A percentile compares a stretch with the other conserved stretches of the same genome.
Evolutionary conservation across 2,329 filamentous ascomycete genomes (phyloP).

Genomic region (Ophiostoma ulmi): DNA sequence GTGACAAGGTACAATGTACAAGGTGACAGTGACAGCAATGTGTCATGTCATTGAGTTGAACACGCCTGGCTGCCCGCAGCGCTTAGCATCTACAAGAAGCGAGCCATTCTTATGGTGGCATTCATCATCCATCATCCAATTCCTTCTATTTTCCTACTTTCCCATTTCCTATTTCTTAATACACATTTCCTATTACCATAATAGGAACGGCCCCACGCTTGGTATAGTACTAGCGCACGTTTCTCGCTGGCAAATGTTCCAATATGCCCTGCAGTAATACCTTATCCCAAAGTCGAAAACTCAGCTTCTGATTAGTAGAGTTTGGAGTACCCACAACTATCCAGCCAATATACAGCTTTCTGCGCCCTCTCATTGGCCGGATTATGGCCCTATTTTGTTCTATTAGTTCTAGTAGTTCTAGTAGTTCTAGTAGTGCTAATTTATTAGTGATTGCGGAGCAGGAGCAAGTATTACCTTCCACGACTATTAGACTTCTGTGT

Average conservation of each 20-base stretch:
- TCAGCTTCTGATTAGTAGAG: neutral
- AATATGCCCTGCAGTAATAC: too few species aligned
- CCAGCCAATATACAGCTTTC: neutral
- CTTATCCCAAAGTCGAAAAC: too few species aligned
- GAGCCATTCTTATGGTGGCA: neutral
- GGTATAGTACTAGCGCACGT: neutral
- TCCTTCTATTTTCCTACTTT: slow-evolving; percentile 3
- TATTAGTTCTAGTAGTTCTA: slow-evolving; percentile 1
- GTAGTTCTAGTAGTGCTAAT: too few species aligned
- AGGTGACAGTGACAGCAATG: neutral
- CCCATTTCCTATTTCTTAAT: too few species aligned
- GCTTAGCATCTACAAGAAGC: neutral
- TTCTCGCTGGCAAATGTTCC: too few species aligned
- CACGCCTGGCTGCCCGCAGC: neutral
- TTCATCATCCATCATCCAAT: neutral
- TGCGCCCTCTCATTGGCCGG: neutral
- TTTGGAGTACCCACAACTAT: neutral
- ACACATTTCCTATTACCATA: neutral
- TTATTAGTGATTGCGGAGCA: too few species aligned
- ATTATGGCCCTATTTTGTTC: neutral
- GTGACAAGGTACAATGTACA: too few species aligned
- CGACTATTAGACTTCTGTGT: too few species aligned
- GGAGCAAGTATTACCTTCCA: too few species aligned
- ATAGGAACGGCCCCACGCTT: neutral
- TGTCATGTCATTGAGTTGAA: neutral